Evolutionary conservation across 164 flowering plant genomes (phyloP), one percentile per base, ranked within the genome.

Genomic region (Umbellularia californica): DNA sequence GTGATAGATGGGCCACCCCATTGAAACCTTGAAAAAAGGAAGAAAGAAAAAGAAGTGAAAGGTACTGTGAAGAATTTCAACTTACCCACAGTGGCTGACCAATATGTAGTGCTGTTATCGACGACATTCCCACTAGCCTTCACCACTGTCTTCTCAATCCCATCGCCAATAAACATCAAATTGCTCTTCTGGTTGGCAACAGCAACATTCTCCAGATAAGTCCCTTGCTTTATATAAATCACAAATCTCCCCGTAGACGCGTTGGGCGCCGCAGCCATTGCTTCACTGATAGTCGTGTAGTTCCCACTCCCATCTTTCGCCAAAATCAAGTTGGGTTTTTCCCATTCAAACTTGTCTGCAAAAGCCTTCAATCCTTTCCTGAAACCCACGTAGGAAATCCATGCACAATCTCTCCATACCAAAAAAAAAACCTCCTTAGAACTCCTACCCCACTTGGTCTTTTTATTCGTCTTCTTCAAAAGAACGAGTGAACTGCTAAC

Each of bases 261-360:
- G 33, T 91, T 89, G 1, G 98, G 97, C 7, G 95, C 98, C 2
- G 87, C 93, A 2, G 75, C 84, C 19, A 95, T 84, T 0, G 99
- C 99, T 28, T 85, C 97, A 5, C 75, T 74, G 0, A 93, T 82
- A 17, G 92, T 95, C 19, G 85, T 93, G 80, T 83, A 93, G 58
- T 95, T 87, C 65, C 99, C 99, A 60, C 86, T 85, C 35, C 99
- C 98, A 68, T 95, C 99, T 58, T 90, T 86, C 0, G 99, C 98
- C 66, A 95, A 98, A 68, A 86, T 81, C 65, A 88, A 27, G 77
- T 93, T 79, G 47, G 67, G 79, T 60, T 52, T 74, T 12, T 84
- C 28, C 24, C 33, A 14, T 74, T 85, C 65, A 74, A 76, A 41
- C 88, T 10, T n/a, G 82, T 51, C 78, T 88, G 89, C 24, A 93